A percentile compares a stretch with the other conserved stretches of the same genome.
These are phyloP conservation scores for Omphalotus guepiniiformis DNA, from an alignment of 768 basidiomycete species.

Conservation along the genomic window DNA sequence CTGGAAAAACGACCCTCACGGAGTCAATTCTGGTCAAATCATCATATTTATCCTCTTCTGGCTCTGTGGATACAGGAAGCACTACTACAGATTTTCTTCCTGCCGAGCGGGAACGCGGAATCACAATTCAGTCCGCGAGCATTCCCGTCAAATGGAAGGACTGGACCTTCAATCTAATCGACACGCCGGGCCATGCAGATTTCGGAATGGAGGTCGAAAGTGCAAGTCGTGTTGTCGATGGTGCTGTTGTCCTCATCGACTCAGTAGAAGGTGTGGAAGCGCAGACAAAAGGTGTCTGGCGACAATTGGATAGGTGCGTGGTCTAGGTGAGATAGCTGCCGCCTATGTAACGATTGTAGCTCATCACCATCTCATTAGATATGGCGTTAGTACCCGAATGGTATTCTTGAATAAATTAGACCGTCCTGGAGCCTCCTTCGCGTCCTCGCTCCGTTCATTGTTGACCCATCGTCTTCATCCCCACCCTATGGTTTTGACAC, in stretches of 20 bases:
- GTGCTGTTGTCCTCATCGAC: constrained; percentile 84
- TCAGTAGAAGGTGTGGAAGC: constrained; percentile 91
- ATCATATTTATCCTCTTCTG: constrained; percentile 65
- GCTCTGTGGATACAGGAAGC: constrained; percentile 86
- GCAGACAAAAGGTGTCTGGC: constrained; percentile 88
- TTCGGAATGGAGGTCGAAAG: constrained; percentile 98
- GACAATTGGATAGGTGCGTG: constrained; percentile 74
- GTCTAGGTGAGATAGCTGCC: constrained; percentile 26
- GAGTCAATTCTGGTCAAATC: constrained; percentile 82
- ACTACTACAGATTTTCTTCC: constrained; percentile 90
- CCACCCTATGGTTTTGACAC: constrained; percentile 61
- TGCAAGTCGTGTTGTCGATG: constrained; percentile 86
- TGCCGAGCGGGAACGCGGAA: constrained; percentile 85
- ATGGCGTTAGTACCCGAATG: constrained; percentile 72
- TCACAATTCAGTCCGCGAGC: constrained; percentile 90
- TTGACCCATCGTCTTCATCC: constrained; percentile 73
- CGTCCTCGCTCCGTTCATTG: constrained; percentile 65
- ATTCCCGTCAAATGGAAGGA: constrained; percentile 84
- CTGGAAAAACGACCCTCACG: constrained; percentile 85
- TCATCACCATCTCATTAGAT: constrained; percentile 39
- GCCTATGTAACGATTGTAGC: not conserved
- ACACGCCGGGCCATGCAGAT: constrained; percentile 90
- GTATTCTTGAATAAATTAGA: constrained; percentile 88
- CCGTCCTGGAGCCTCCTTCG: constrained; percentile 79
- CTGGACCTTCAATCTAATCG: constrained; percentile 84